Percentiles rank a stretch among this genome's conserved stretches.
Evolutionary conservation across 176 grass and related monocot species (phyloP).

Genomic region (Leersia perrieri): DNA sequence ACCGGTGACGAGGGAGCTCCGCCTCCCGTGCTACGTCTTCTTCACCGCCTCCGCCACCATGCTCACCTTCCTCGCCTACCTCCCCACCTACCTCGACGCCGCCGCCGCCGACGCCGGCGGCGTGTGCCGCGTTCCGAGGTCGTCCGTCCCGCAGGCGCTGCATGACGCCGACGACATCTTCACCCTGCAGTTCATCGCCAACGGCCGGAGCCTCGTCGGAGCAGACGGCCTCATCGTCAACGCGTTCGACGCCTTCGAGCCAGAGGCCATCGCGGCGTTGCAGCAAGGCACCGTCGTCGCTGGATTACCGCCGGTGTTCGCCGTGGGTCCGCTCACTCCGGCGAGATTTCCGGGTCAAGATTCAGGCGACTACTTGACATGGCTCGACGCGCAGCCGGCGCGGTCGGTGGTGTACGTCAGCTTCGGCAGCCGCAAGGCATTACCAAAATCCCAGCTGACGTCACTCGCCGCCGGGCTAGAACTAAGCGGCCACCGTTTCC

Average conservation of each 20-base stretch:
- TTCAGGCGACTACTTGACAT: neutral
- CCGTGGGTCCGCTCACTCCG: constrained; percentile 38
- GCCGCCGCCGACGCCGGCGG: neutral
- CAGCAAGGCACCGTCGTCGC: constrained; percentile 12
- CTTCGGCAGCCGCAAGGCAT: constrained; percentile 70
- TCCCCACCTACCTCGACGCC: constrained; percentile 43
- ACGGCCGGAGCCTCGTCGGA: constrained; percentile 23
- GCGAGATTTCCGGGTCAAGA: neutral
- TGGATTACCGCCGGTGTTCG: constrained; percentile 44
- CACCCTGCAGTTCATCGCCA: constrained; percentile 59
- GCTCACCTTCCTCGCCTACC: constrained; percentile 53
- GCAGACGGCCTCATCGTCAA: constrained; percentile 53
- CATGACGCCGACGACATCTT: constrained; percentile 62
- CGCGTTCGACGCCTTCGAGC: constrained; percentile 50
- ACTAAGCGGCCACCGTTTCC: constrained; percentile 54
- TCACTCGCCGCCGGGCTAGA: constrained; percentile 59
- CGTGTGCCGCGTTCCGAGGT: constrained; percentile 31
- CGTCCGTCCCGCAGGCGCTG: constrained; percentile 44
- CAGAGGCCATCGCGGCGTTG: constrained; percentile 37
- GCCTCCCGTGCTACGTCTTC: constrained; percentile 58
- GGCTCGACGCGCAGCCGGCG: constrained; percentile 61
- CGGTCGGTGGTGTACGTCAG: constrained; percentile 72
- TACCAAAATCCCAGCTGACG: constrained; percentile 39
- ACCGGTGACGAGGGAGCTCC: constrained; percentile 30
- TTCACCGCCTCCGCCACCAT: constrained; percentile 64